Evolutionary conservation across 179 eudicot species (phyloP).

Genomic region (Beta macrorhiza): DNA sequence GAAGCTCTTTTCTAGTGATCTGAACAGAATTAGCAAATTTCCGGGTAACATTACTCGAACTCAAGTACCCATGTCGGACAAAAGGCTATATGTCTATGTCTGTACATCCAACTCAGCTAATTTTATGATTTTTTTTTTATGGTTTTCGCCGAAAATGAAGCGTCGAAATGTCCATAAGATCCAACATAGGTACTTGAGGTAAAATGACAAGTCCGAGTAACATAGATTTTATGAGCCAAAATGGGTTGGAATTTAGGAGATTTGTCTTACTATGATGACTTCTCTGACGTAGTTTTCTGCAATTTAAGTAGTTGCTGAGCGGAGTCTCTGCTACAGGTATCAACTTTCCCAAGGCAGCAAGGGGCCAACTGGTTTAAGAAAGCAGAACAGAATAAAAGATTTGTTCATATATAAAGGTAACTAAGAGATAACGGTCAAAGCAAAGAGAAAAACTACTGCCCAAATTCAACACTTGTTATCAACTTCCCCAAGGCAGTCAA

Average conservation of each 20-base stretch:
- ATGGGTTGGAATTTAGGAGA: neutral
- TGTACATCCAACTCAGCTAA: too few relatives aligned
- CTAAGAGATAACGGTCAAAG: neutral
- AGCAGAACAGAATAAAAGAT: neutral
- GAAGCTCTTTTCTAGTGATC: neutral
- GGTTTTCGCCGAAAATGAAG: too few relatives aligned
- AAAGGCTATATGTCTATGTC: too few relatives aligned
- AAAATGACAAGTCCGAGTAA: neutral
- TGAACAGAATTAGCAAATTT: too few relatives aligned
- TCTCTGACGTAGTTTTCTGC: constrained; percentile 21
- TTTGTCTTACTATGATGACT: constrained; percentile 30
- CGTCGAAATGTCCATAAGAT: too few relatives aligned
- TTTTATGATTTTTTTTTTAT: too few relatives aligned
- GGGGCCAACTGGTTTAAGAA: constrained; percentile 69
- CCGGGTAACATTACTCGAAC: neutral
- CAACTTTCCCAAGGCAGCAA: constrained; percentile 69
- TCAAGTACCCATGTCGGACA: neutral
- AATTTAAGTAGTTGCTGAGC: constrained; percentile 42
- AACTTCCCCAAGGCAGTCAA: too few relatives aligned
- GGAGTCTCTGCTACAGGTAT: constrained; percentile 73
- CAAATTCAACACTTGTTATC: too few relatives aligned
- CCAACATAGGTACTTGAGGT: too few relatives aligned
- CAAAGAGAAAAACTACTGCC: too few relatives aligned
- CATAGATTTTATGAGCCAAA: neutral
- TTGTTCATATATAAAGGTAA: too few relatives aligned